Base-by-base conservation (phyloP, 305 asterid genomes). In the Stenogyne calaminthoides region DNA sequence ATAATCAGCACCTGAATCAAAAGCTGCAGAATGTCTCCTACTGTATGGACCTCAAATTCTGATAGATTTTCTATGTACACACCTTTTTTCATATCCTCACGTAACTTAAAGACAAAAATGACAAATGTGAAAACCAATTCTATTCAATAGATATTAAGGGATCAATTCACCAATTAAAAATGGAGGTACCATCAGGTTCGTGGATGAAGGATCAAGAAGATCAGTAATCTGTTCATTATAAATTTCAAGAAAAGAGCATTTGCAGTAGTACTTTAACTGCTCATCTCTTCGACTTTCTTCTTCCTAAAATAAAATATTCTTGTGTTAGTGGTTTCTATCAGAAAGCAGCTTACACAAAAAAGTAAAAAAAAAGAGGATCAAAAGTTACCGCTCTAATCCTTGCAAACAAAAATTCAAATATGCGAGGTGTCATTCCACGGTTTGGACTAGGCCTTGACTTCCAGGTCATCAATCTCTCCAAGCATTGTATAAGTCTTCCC, bases 401-500 rank as follows among this genome's bases (percentile, higher is more conserved):
- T 54, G 98, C 96, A 84, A 95, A 95, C 80, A 95, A 86, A 84
- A 89, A 95, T 75, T 95, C 99, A 84, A 95, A 95, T 71, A 95
- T 87, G 58, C 98, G 95, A 42, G 98, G 99, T 6, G 96, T 95
- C 96, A 95, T 92, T 77, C 99, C 99, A 76, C 98, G 96, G 64
- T 92, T 81, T 20, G 83, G 76, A 73, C 97, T 89, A 55, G 98
- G 99, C 76, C 76, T 78, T 88, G 56, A 85, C 82, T 80, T 88
- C 93, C 29, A 93, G 82, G 73, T 80, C 93, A 71, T 89, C 97
- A 70, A 88, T 91, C 69, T 91, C 93, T n/a, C 99, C 99, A 67
- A 95, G 98, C 99, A 95, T 95, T 72, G 99, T 95, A 68, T 85
- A 79, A 11, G 99, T 95, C 88, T 95, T 95, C 74, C 99, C 99